Base-by-base conservation (phyloP, 148 eudicot species). In the Salicornia ramosissima region DNA sequence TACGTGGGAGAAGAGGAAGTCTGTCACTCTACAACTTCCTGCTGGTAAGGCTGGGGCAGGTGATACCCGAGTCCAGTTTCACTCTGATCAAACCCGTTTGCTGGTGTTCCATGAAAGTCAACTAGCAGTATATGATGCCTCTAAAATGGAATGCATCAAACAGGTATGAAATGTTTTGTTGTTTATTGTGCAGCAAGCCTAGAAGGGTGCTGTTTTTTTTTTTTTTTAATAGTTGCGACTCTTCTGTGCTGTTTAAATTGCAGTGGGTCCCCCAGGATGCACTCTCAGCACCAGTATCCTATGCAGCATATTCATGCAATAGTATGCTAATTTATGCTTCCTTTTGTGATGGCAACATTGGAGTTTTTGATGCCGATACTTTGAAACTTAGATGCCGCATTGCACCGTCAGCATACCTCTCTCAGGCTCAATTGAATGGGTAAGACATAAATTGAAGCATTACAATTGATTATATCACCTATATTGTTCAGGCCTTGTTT, bases 221-320 rank as follows among this genome's bases (percentile, higher is more conserved):
- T n/a, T 33, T 47, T 34, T 12, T 47, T 6, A 11, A 42, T 30
- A 19, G 13, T 67, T 26, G 8, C 45, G 54, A 25, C 49, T 34
- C 52, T 74, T 75, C 62, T 53, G 14, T 73, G 53, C 21, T 47
- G 25, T 66, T 80, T 34, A 29, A 21, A 57, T 67, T 80, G 77
- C 81, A 91, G 97, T 91, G 97, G 97, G 78, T 88, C 54, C 97
- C 92, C 21, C 97, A 89, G 82, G 96, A 87, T 60, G 77, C 52
- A 65, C 83, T 87, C 46, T 78, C 89, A 21, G 87, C 90, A 16
- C 89, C 97, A 36, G 77, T 91, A 71, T 82, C 96, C 8, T 85
- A 85, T 76, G 97, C 96, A 19, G 72, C 88, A 56, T 91, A 86
- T 70, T 89, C 97, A 7, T 88, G 95, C 88, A 87, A 91, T 78